A percentile compares a stretch with the other conserved stretches of the same genome.
These are phyloP conservation scores for Penicillium sp. DNA, from an alignment of 2,329 filamentous ascomycete species.

Conservation along the genomic window DNA sequence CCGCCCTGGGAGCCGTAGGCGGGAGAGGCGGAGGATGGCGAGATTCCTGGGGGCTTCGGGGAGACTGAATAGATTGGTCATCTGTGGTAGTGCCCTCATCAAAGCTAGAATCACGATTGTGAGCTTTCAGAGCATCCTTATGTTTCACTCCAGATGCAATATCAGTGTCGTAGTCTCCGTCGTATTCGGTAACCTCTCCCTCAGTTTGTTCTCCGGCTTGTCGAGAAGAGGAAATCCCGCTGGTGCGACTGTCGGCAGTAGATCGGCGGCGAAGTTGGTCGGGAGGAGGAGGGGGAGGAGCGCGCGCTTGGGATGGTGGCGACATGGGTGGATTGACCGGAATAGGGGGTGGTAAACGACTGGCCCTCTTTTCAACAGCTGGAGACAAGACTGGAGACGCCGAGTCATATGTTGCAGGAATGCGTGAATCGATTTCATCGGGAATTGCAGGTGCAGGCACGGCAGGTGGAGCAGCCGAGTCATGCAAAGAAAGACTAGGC, in stretches of 20 bases:
- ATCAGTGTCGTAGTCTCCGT: constrained; percentile 96
- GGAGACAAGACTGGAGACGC: constrained; percentile 39
- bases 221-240: constrained; percentile 42
- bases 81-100: constrained; percentile 62
- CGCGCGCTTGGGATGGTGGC: constrained; percentile 51
- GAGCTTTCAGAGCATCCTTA: constrained; percentile 85
- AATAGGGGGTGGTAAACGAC: constrained; percentile 44
- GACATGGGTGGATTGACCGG: constrained; percentile 39
- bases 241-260: constrained; percentile 53
- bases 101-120: constrained; percentile 70
- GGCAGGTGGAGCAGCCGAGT: constrained; percentile 46
- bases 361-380: constrained; percentile 40
- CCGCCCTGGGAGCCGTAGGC: constrained; percentile 57
- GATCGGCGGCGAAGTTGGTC: constrained; percentile 55
- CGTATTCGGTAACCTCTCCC: constrained; percentile 86
- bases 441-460: constrained; percentile 45
- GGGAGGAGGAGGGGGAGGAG: constrained; percentile 62
- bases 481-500: constrained; percentile 45
- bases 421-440: constrained; percentile 40
- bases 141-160: constrained; percentile 91
- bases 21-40: constrained; percentile 50
- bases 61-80: constrained; percentile 51
- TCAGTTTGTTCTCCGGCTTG: constrained; percentile 60
- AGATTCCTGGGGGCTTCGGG: constrained; percentile 39
- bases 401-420: constrained; percentile 41